Conservation (phyloP, 2,329 filamentous ascomycete species). For the Ceratocystis smalleyi region DNA sequence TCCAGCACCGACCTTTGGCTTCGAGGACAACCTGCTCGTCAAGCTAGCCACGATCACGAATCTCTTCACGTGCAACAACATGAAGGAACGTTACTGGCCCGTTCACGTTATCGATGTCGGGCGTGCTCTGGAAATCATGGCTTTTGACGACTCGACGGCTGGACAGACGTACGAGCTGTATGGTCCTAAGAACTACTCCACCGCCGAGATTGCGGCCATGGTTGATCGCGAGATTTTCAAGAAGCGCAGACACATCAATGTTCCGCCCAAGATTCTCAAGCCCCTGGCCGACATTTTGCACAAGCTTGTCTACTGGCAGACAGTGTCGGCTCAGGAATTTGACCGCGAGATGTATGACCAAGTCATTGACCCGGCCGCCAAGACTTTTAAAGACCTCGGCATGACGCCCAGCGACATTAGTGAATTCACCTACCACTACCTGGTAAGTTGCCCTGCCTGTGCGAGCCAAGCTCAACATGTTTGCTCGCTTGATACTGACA, state of each 20-base stretch:
- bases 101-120: constrained; percentile 92
- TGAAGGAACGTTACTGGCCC: constrained; percentile 80
- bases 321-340: constrained; percentile 67
- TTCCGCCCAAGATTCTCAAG: constrained; percentile 69
- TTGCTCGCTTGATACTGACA: constrained; percentile 23
- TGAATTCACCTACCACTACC: constrained; percentile 81
- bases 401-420: constrained; percentile 79
- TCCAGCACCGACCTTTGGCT: constrained; percentile 84
- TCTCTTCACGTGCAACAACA: constrained; percentile 78
- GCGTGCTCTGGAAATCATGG: constrained; percentile 73
- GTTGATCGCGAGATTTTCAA: constrained; percentile 90
- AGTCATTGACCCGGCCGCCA: constrained; percentile 72
- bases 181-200: constrained; percentile 83
- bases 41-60: constrained; percentile 68
- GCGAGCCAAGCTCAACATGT: neutral
- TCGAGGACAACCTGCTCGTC: constrained; percentile 82
- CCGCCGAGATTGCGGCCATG: constrained; percentile 68
- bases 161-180: constrained; percentile 88
- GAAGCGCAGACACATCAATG: constrained; percentile 74
- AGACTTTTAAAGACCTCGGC: constrained; percentile 86
- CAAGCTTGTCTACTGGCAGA: constrained; percentile 76
- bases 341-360: constrained; percentile 91
- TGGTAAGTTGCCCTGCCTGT: constrained; percentile 42
- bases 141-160: constrained; percentile 78
- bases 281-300: constrained; percentile 61